Percentiles rank a stretch among this genome's conserved stretches.
These are phyloP conservation scores for Incumbomyces delicatus DNA, from an alignment of 2,329 filamentous ascomycete species.

Conservation along the genomic window DNA sequence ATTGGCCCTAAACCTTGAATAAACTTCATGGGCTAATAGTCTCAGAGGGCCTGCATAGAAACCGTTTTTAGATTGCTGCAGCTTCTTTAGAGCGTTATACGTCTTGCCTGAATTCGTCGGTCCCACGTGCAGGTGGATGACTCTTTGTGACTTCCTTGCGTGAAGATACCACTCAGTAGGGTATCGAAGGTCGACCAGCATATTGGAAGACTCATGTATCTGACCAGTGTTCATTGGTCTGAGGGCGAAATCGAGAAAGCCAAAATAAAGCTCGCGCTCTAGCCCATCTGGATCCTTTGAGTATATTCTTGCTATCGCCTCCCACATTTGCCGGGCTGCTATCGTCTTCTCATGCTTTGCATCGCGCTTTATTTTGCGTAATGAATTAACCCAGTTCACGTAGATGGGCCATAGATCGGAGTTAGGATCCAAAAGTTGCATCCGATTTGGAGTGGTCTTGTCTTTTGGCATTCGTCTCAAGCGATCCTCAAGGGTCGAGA, in stretches of 20 bases:
- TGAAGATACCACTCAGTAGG: conserved; percentile 88
- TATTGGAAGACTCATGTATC: not conserved
- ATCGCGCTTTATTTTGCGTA: conserved; percentile 3
- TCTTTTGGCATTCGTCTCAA: not conserved
- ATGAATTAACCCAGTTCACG: too few relatives aligned
- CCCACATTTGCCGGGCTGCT: conserved; percentile 2
- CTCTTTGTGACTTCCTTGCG: conserved; percentile 69
- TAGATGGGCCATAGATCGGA: not conserved
- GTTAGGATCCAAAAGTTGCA: conserved; percentile 1
- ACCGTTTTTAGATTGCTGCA: conserved; percentile 66
- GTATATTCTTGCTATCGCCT: conserved; percentile 1
- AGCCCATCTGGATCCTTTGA: conserved; percentile 10
- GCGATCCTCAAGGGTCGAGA: too few relatives aligned
- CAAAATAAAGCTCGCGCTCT: conserved; percentile 14
- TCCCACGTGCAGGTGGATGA: conserved; percentile 84
- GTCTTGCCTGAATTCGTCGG: conserved; percentile 98
- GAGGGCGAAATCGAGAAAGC: conserved; percentile 18
- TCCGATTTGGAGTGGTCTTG: not conserved
- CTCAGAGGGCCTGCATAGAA: conserved; percentile 87
- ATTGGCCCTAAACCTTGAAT: conserved; percentile 69
- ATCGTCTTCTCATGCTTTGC: too few relatives aligned
- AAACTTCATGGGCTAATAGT: conserved; percentile 89
- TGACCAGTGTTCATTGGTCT: conserved; percentile 4
- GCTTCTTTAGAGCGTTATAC: conserved; percentile 77
- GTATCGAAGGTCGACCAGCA: conserved; percentile 49